phyloP scores from a whole-genome alignment of 2,329 filamentous ascomycete species.

The Biscogniauxia mediterranea region DNA sequence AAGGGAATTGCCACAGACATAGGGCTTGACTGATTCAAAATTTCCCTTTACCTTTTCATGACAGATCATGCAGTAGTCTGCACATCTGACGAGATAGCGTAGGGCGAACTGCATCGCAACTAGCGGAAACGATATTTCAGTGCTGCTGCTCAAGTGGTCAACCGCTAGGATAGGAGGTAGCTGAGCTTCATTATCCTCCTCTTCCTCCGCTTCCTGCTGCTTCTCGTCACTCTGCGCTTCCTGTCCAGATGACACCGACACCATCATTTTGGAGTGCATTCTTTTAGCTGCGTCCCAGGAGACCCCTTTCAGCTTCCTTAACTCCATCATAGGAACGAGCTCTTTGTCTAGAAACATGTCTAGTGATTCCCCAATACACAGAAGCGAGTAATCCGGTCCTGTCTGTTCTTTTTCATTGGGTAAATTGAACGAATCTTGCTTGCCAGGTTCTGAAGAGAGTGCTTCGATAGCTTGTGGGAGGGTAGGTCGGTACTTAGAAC shows the following conservation, averaged over 20 bases:
- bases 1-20: slow-evolving; percentile 71
- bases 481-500: slow-evolving; percentile 70
- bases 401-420: background rate
- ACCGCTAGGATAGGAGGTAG: slow-evolving; percentile 25
- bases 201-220: no score
- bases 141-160: slow-evolving; percentile 33
- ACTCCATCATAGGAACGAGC: slow-evolving; percentile 61
- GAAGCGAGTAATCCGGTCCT: slow-evolving; percentile 42
- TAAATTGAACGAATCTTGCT: slow-evolving; percentile 1
- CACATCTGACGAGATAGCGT: slow-evolving; percentile 75
- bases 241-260: background rate
- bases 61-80: slow-evolving; percentile 84
- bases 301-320: slow-evolving; percentile 51
- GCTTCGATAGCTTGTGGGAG: slow-evolving; percentile 49
- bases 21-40: slow-evolving; percentile 72
- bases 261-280: slow-evolving; percentile 15
- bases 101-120: slow-evolving; percentile 72
- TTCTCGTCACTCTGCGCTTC: slow-evolving; percentile 11
- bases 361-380: slow-evolving; percentile 72
- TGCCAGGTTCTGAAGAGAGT: slow-evolving; percentile 40
- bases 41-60: slow-evolving; percentile 64
- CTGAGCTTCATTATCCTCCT: slow-evolving; percentile 11
- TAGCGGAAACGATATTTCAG: slow-evolving; percentile 50
- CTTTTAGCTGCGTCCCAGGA: slow-evolving; percentile 68
- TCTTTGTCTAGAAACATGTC: slow-evolving; percentile 65